Percentiles rank a stretch among this genome's conserved stretches.
These are phyloP conservation scores for Erucastrum elatum DNA, from an alignment of 345 rosid species.

Conservation along the genomic window DNA sequence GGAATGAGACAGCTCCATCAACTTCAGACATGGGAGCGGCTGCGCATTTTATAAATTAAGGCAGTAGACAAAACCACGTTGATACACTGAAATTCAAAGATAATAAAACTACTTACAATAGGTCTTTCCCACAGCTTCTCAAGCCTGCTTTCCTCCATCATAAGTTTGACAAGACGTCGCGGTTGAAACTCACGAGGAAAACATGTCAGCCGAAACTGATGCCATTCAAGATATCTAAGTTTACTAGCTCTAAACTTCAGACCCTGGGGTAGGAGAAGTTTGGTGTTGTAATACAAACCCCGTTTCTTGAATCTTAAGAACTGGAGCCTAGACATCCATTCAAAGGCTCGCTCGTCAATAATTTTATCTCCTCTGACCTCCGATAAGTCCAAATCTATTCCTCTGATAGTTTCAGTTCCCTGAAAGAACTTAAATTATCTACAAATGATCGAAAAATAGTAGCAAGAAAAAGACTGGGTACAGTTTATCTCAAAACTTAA, in stretches of 20 bases:
- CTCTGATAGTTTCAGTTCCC: background rate
- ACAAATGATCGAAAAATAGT: background rate
- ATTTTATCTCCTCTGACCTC: background rate
- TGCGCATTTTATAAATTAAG: background rate
- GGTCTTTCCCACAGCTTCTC: background rate
- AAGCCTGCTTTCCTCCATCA: background rate
- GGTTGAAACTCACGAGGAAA: background rate
- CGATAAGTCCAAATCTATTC: background rate
- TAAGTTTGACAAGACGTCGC: background rate
- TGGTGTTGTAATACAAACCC: background rate
- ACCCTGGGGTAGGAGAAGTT: background rate
- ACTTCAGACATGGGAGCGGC: background rate
- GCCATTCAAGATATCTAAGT: background rate
- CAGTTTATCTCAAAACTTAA: background rate
- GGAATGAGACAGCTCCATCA: background rate
- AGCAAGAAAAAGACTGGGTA: background rate
- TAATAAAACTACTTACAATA: background rate
- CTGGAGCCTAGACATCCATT: background rate
- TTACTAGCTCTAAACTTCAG: background rate
- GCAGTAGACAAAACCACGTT: background rate
- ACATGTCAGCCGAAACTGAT: background rate
- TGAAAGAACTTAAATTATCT: background rate
- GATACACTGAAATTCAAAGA: background rate
- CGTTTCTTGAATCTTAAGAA: background rate
- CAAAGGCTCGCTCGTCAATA: background rate